These are phyloP conservation scores for Cercophora scortea DNA, from an alignment of 495 filamentous ascomycete genomes.

Conservation along the genomic window DNA sequence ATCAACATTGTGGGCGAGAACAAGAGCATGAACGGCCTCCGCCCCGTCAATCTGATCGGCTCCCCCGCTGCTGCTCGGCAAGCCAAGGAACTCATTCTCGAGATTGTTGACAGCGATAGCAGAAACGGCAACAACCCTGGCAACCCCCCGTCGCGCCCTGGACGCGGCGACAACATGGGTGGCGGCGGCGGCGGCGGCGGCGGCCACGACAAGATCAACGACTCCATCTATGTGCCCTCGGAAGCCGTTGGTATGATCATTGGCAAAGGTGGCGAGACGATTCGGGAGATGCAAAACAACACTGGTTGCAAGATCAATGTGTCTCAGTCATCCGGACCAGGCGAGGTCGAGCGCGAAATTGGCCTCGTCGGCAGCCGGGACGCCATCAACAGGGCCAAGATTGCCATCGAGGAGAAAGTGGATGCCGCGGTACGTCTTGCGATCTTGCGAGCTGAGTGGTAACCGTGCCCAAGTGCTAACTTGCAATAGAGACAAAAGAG, in stretches of 20 bases:
- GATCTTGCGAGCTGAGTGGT: slow-evolving; percentile 4
- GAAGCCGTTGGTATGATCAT: slow-evolving; percentile 90
- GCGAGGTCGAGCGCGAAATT: slow-evolving; percentile 70
- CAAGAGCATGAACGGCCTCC: slow-evolving; percentile 74
- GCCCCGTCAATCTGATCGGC: slow-evolving; percentile 79
- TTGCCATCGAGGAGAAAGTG: slow-evolving; percentile 79
- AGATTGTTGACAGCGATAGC: slow-evolving; percentile 81
- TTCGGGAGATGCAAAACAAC: slow-evolving; percentile 74
- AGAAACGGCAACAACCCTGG: slow-evolving; percentile 38
- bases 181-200: slow-evolving; percentile 30
- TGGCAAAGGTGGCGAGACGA: slow-evolving; percentile 78
- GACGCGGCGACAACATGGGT: slow-evolving; percentile 26
- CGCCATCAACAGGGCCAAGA: slow-evolving; percentile 64
- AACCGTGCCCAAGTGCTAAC: slow-evolving; percentile 15
- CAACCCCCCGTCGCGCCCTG: slow-evolving; percentile 12
- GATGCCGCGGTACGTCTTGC: slow-evolving; percentile 59
- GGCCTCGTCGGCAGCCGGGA: slow-evolving; percentile 66
- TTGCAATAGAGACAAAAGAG: slow-evolving; percentile 41
- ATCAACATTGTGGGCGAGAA: slow-evolving; percentile 84
- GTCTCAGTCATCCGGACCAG: slow-evolving; percentile 58
- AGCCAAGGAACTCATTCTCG: slow-evolving; percentile 73
- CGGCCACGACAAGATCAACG: slow-evolving; percentile 58
- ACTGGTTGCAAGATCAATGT: slow-evolving; percentile 89
- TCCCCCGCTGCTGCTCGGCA: slow-evolving; percentile 53
- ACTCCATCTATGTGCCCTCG: slow-evolving; percentile 71